Conservation (phyloP, 2,329 filamentous ascomycete species). For the Aspergillus floridensis region DNA sequence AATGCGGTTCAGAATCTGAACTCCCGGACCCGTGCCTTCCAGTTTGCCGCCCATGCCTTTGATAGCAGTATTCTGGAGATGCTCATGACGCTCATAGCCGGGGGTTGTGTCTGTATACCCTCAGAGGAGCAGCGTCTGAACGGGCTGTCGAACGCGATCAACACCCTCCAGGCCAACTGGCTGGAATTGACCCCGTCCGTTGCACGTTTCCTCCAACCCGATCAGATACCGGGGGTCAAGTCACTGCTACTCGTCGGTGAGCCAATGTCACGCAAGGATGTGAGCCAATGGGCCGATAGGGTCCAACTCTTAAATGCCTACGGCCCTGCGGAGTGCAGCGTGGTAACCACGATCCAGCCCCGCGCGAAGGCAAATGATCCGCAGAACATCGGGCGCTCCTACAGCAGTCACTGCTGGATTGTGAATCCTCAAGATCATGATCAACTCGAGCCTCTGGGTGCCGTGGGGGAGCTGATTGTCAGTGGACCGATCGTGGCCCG, state of each 20-base stretch:
- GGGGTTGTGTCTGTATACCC: constrained; percentile 57
- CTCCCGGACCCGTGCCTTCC: constrained; percentile 5
- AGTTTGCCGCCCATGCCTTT: constrained; percentile 48
- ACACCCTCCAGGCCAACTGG: constrained; percentile 46
- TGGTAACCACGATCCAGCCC: not conserved
- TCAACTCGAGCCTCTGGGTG: constrained; percentile 33
- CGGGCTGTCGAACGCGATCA: constrained; percentile 33
- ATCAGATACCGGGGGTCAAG: not conserved
- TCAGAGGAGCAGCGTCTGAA: constrained; percentile 44
- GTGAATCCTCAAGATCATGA: constrained; percentile 21
- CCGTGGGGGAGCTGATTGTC: constrained; percentile 42
- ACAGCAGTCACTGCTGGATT: constrained; percentile 22
- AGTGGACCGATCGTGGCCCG: constrained; percentile 39
- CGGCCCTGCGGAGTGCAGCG: not conserved
- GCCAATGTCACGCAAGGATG: not conserved
- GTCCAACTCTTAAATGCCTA: not conserved
- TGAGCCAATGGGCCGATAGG: not conserved
- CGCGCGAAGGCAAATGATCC: not conserved
- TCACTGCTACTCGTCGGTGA: not conserved
- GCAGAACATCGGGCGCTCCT: constrained; percentile 14
- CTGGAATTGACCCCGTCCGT: not conserved
- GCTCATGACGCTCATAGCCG: constrained; percentile 50
- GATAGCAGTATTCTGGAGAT: constrained; percentile 51
- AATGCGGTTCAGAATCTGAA: not conserved
- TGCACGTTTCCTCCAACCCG: not conserved